Evolutionary conservation across 371 early-diverging fungal species (phyloP).

Genomic region (Mortierella sp.): DNA sequence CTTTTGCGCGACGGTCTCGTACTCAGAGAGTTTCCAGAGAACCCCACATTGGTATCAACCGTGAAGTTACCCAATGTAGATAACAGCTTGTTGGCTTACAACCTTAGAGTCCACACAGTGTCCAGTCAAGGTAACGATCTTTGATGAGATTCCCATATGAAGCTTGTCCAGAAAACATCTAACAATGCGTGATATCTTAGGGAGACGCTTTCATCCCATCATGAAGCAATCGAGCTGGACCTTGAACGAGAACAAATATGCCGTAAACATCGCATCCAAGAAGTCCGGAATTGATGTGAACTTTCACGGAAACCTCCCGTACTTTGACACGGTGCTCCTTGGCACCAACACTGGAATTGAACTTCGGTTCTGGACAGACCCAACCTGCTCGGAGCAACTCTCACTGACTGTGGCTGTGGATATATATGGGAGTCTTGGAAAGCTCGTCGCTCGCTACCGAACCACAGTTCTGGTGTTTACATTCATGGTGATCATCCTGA

Average conservation of each 20-base stretch:
- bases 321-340: slow-evolving; percentile 55
- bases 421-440: slow-evolving; percentile 78
- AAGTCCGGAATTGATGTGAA: slow-evolving; percentile 62
- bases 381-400: slow-evolving; percentile 58
- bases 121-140: slow-evolving; percentile 52
- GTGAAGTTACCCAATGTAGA: slow-evolving; percentile 66
- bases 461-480: slow-evolving; percentile 74
- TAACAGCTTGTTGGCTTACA: slow-evolving; percentile 68
- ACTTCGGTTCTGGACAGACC: slow-evolving; percentile 77
- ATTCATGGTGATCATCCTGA: slow-evolving; percentile 69
- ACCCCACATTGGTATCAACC: slow-evolving; percentile 54
- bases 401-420: slow-evolving; percentile 66
- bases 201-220: slow-evolving; percentile 17
- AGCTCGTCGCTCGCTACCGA: slow-evolving; percentile 77
- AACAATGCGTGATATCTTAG: too few species aligned
- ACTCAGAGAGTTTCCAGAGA: slow-evolving; percentile 17
- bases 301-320: slow-evolving; percentile 80
- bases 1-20: slow-evolving; percentile 37
- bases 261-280: slow-evolving; percentile 55
- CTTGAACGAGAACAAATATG: slow-evolving; percentile 78
- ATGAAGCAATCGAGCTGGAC: slow-evolving; percentile 76
- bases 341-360: slow-evolving; percentile 61
- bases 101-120: slow-evolving; percentile 56
- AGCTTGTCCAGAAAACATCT: too few species aligned
- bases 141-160: too few species aligned